Base-by-base conservation (phyloP, 257 asterid species). In the Salvia miltiorrhiza region DNA sequence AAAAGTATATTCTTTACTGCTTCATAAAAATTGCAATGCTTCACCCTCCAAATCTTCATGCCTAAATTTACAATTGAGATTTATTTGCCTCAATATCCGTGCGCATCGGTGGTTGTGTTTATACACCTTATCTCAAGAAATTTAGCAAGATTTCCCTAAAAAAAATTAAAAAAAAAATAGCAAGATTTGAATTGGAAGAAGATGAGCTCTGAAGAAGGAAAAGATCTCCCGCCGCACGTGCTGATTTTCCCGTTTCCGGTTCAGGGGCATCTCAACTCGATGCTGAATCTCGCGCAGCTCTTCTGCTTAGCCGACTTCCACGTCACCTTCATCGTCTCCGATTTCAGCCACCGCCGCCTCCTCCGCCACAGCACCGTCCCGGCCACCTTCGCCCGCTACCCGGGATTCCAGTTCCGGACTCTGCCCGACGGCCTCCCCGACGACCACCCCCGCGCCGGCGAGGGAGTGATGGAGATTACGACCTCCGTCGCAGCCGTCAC, bases 251-350 rank as follows among this genome's bases (percentile, higher is more conserved):
- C 97, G 2, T 13, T 81, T 0, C 97, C 96, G 0, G 49, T 77
- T 16, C 97, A 86, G 47, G 97, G 95, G 37, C 96, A 84, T 30
- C 70, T 84, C 3, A 87, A 87, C 78, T 80, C 88, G 58, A 87
- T 81, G 90, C 74, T 90, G 21, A 87, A 90, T 67, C 81, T 87
- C 0, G 93, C 93, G 13, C 86, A 87, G 50, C 83, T 90, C 30
- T 84, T 90, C 49, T 79, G 82, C 54, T 59, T 84, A 11, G 65
- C 87, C 6, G 71, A 75, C 14, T 20, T 86, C 76, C 79, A 88
- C 69, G 79, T 87, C 76, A 87, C 97, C 62, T 53, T 90, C 37
- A 69, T 90, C 24, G 69, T 83, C 53, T 75, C 93, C 63, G 79
- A 78, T 2, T 45, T 79, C 85, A 75, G 63, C 75, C 82, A 85